These are phyloP conservation scores for Suillus weaverae DNA, from an alignment of 768 basidiomycete genomes.

Conservation along the genomic window DNA sequence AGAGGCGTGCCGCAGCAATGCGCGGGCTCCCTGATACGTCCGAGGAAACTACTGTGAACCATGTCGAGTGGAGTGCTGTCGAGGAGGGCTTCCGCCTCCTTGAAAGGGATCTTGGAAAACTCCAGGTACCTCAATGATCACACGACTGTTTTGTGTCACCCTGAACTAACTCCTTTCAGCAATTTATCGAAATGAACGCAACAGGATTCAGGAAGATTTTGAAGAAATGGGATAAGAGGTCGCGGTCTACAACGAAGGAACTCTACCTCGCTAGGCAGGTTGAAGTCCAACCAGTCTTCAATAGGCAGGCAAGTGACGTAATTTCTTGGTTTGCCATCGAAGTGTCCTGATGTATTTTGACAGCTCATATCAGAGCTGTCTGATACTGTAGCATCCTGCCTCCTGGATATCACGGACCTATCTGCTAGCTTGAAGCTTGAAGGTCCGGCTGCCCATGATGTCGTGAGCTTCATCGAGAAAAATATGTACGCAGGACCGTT, in stretches of 20 bases:
- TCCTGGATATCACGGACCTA: constrained; percentile 76
- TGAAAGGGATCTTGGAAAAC: constrained; percentile 90
- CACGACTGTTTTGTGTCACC: constrained; percentile 15
- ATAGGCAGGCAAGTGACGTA: constrained; percentile 70
- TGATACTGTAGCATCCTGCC: constrained; percentile 84
- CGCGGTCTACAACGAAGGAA: constrained; percentile 94
- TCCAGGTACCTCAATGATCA: constrained; percentile 63
- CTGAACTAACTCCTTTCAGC: constrained; percentile 47
- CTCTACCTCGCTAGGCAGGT: constrained; percentile 95
- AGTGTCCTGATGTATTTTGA: constrained; percentile 16
- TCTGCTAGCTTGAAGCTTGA: constrained; percentile 78
- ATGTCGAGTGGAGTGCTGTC: constrained; percentile 93
- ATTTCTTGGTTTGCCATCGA: not conserved
- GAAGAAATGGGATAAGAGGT: constrained; percentile 98
- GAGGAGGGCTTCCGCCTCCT: constrained; percentile 95
- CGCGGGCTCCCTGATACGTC: constrained; percentile 66
- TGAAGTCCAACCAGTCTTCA: constrained; percentile 98
- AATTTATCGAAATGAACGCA: constrained; percentile 97
- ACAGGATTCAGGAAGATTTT: constrained; percentile 96
- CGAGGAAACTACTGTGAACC: constrained; percentile 54
- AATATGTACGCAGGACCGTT: constrained; percentile 68
- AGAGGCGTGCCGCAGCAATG: constrained; percentile 81
- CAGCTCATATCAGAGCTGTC: constrained; percentile 94
- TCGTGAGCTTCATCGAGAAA: constrained; percentile 67
- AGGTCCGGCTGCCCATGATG: constrained; percentile 72